These are phyloP conservation scores for Candida gigantensis DNA, from an alignment of 1,139 yeast species.

Conservation along the genomic window DNA sequence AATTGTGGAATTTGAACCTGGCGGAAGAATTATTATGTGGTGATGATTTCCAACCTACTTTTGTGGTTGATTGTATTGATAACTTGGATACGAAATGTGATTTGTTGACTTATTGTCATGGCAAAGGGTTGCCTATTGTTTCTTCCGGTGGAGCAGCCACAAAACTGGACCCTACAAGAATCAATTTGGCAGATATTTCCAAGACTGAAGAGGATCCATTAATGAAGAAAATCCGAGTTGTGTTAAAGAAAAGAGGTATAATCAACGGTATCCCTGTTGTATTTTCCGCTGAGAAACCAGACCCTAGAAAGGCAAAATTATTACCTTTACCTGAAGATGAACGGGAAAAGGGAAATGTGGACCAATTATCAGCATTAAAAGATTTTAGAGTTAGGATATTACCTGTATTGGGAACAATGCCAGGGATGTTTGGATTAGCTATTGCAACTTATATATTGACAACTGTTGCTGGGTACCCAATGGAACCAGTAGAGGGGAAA, in stretches of 20 bases:
- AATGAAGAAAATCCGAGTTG: slow-evolving; percentile 83
- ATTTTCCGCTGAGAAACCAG: slow-evolving; percentile 94
- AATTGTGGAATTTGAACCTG: slow-evolving; percentile 69
- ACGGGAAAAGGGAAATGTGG: slow-evolving; percentile 77
- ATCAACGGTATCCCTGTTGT: slow-evolving; percentile 79
- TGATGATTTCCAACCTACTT: slow-evolving; percentile 60
- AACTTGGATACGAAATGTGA: slow-evolving; percentile 95
- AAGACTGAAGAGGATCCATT: slow-evolving; percentile 88
- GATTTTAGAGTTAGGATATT: slow-evolving; percentile 91
- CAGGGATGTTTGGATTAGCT: slow-evolving; percentile 91
- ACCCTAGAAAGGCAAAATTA: slow-evolving; percentile 85
- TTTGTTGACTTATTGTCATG: slow-evolving; percentile 70
- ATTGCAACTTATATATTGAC: slow-evolving; percentile 84
- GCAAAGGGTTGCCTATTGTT: slow-evolving; percentile 59
- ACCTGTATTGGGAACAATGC: slow-evolving; percentile 95
- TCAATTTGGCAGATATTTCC: slow-evolving; percentile 46
- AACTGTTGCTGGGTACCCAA: slow-evolving; percentile 80
- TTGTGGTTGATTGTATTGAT: slow-evolving; percentile 91
- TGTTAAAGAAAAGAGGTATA: slow-evolving; percentile 78
- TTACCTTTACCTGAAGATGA: slow-evolving; percentile 83
- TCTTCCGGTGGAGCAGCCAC: slow-evolving; percentile 98
- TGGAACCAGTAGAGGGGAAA: slow-evolving; percentile 89
- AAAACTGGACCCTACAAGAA: slow-evolving; percentile 49
- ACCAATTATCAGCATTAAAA: slow-evolving; percentile 79
- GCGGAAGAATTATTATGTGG: slow-evolving; percentile 62